Evolutionary conservation across 2,329 filamentous ascomycete genomes (phyloP).

Genomic region (Xylaria arbuscula): DNA sequence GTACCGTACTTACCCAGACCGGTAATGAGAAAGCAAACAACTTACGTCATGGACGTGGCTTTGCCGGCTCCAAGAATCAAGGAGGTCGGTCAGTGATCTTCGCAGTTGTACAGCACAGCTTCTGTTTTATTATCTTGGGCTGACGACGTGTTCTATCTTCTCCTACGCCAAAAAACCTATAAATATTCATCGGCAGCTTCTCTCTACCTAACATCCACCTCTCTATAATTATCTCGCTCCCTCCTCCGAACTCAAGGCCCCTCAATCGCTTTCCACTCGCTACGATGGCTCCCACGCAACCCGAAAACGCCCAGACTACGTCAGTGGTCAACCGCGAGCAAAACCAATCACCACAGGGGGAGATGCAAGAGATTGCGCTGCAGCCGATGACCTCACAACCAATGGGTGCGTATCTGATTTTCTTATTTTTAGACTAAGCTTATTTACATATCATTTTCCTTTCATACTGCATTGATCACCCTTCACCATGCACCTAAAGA

Average conservation of each 20-base stretch:
- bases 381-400: constrained; percentile 35
- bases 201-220: not conserved
- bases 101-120: not conserved
- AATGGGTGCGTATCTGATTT: constrained; percentile 29
- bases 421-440: not conserved
- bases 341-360: constrained; percentile 22
- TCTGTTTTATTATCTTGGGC: not conserved
- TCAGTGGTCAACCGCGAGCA: constrained; percentile 21
- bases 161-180: not conserved
- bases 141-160: constrained; percentile 1
- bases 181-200: not conserved
- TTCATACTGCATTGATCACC: not conserved
- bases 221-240: not conserved
- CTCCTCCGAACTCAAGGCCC: not conserved
- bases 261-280: not conserved
- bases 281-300: constrained; percentile 35
- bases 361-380: constrained; percentile 37
- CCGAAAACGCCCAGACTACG: constrained; percentile 19
- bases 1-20: no score
- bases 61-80: not conserved
- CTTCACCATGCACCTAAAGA: not conserved
- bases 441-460: not conserved
- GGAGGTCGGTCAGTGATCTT: constrained; percentile 11
- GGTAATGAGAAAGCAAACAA: not conserved
- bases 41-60: constrained; percentile 17